These are phyloP conservation scores for Sonneratia alba DNA, from an alignment of 345 rosid species.

Conservation along the genomic window DNA sequence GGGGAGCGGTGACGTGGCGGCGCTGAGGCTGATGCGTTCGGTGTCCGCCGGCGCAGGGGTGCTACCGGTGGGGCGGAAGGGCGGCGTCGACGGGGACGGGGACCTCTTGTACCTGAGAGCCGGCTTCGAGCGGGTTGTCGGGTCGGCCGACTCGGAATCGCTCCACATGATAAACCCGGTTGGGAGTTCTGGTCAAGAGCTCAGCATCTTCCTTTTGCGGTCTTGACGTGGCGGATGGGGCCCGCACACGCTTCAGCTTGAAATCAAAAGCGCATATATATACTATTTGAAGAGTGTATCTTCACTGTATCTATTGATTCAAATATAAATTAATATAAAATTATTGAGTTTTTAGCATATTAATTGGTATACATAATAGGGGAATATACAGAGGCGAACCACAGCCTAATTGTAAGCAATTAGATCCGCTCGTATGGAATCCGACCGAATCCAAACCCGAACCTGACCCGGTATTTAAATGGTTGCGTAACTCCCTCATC, in stretches of 20 bases:
- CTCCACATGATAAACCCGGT: conserved; percentile 75
- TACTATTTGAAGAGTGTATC: no score
- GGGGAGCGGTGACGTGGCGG: conserved; percentile 27
- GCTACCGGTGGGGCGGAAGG: conserved; percentile 28
- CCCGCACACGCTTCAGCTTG: background rate
- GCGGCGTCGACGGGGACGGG: conserved; percentile 19
- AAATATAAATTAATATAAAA: no score
- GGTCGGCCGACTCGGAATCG: conserved; percentile 63
- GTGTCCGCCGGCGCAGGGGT: conserved; percentile 74
- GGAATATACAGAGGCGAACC: no score
- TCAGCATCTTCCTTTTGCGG: conserved; percentile 63
- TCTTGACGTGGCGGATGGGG: conserved; percentile 20
- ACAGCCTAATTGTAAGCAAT: no score
- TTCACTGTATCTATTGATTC: no score
- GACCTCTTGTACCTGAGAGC: conserved; percentile 63
- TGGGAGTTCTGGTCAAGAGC: conserved; percentile 64
- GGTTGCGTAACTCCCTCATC: no score
- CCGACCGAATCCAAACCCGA: no score
- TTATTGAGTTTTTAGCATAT: no score
- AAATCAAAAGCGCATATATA: background rate
- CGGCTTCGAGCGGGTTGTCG: conserved; percentile 56
- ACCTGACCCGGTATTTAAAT: no score
- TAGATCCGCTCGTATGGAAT: no score
- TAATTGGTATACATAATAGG: no score
- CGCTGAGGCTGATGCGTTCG: conserved; percentile 53